Percentiles rank a stretch among this genome's conserved stretches.
Evolutionary conservation across 129 eudicot species (phyloP).

Genomic region (Apium graveolens): DNA sequence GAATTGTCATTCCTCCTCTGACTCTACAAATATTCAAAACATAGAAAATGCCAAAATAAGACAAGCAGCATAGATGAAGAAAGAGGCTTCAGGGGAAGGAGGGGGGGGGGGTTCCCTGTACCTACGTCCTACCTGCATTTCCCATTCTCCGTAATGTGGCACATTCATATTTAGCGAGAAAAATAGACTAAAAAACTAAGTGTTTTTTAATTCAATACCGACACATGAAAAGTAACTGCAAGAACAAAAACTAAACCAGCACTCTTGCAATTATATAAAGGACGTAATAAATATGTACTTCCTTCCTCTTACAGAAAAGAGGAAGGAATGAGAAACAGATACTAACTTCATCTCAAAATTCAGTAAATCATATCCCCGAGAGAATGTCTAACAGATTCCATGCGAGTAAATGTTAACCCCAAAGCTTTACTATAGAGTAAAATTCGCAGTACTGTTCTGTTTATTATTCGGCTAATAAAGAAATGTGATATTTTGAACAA

Average conservation of each 20-base stretch:
- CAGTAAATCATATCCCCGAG: not conserved
- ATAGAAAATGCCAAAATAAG: not conserved
- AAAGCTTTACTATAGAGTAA: not conserved
- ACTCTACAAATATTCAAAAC: constrained; percentile 28
- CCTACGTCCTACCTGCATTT: not conserved
- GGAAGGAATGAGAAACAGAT: not conserved
- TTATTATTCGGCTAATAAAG: not conserved
- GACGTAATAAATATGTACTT: no score
- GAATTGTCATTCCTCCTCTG: constrained; percentile 29
- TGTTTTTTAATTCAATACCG: not conserved
- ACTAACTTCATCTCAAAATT: not conserved
- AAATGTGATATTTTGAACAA: not conserved
- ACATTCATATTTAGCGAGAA: no score
- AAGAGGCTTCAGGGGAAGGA: not conserved
- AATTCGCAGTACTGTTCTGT: not conserved
- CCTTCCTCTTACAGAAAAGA: no score
- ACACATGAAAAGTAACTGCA: not conserved
- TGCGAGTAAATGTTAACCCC: not conserved
- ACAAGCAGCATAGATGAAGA: not conserved
- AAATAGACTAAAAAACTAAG: not conserved
- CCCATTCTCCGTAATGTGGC: not conserved
- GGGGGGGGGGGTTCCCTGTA: not conserved
- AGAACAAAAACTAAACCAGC: not conserved
- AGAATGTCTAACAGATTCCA: not conserved
- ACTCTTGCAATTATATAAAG: not conserved